A percentile compares a stretch with the other conserved stretches of the same genome.
Conservation (phyloP, 176 grass and related monocot species). For the Typha latifolia region DNA sequence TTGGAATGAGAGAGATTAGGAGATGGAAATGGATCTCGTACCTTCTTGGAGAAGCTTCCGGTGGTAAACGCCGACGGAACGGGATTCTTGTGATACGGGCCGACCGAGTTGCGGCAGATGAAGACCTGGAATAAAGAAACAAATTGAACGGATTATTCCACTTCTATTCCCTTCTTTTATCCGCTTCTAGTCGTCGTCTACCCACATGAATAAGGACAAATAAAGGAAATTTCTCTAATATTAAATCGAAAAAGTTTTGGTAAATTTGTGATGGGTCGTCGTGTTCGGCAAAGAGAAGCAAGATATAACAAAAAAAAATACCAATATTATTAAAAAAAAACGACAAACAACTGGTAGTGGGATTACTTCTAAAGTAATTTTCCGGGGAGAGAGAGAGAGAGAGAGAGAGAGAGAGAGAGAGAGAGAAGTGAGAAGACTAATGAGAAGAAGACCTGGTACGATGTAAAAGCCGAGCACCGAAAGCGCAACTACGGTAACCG, state of each 20-base stretch:
- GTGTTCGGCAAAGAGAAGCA: not conserved
- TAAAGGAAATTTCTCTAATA: not conserved
- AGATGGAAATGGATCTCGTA: not conserved
- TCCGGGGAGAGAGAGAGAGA: not conserved
- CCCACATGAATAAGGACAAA: not conserved
- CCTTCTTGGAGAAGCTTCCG: conserved; percentile 7
- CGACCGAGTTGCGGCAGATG: not conserved
- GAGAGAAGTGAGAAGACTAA: not conserved
- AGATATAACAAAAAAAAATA: not conserved
- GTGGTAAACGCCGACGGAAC: not conserved
- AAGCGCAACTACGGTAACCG: not conserved
- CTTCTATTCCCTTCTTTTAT: not conserved
- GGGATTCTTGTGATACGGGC: not conserved
- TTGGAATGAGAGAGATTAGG: not conserved
- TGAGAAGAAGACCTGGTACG: not conserved
- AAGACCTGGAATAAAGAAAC: not conserved
- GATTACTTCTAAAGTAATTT: no score
- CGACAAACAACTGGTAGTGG: not conserved
- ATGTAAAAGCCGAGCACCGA: not conserved
- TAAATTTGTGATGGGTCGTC: not conserved
- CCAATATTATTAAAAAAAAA: not conserved
- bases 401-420: not conserved
- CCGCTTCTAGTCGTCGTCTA: not conserved
- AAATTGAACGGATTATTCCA: not conserved
- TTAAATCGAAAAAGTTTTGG: not conserved